A percentile compares a stretch with the other conserved stretches of the same genome.
Evolutionary conservation across 768 basidiomycete genomes (phyloP).

Genomic region (Podaxis mareebaensis): DNA sequence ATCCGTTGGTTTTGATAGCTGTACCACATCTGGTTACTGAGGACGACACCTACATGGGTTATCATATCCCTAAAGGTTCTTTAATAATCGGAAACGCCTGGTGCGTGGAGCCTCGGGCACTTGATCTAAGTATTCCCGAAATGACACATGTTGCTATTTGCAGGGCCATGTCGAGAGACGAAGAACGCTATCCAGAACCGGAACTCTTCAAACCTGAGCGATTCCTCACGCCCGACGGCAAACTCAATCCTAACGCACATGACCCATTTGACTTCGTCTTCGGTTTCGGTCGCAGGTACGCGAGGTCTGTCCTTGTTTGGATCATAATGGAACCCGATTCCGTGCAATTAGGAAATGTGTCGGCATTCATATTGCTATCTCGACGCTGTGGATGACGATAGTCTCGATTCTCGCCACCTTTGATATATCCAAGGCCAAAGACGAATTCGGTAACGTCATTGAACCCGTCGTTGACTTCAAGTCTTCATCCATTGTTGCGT

Average conservation of each 20-base stretch:
- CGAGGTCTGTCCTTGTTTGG: neutral
- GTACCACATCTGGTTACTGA: constrained; percentile 30
- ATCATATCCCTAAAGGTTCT: constrained; percentile 31
- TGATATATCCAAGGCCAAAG: constrained; percentile 26
- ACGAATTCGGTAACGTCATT: constrained; percentile 25
- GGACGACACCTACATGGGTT: constrained; percentile 34
- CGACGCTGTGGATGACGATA: constrained; percentile 28
- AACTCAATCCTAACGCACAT: constrained; percentile 18
- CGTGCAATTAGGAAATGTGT: constrained; percentile 27
- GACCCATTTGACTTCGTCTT: constrained; percentile 24
- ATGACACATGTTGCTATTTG: neutral
- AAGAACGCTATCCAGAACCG: constrained; percentile 36
- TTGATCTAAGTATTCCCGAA: neutral
- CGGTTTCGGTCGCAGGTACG: constrained; percentile 30
- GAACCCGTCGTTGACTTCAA: constrained; percentile 28
- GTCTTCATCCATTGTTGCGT: constrained; percentile 31
- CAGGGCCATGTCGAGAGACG: constrained; percentile 43
- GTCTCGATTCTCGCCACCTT: constrained; percentile 33
- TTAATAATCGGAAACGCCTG: constrained; percentile 35
- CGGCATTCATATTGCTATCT: constrained; percentile 30
- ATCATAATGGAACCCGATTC: neutral
- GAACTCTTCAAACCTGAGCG: constrained; percentile 38
- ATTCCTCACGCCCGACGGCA: constrained; percentile 25
- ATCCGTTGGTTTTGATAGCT: constrained; percentile 16
- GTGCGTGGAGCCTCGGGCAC: constrained; percentile 20